phyloP scores from a whole-genome alignment of 1,284 basidiomycete genomes.

The Volvariella surrecta region DNA sequence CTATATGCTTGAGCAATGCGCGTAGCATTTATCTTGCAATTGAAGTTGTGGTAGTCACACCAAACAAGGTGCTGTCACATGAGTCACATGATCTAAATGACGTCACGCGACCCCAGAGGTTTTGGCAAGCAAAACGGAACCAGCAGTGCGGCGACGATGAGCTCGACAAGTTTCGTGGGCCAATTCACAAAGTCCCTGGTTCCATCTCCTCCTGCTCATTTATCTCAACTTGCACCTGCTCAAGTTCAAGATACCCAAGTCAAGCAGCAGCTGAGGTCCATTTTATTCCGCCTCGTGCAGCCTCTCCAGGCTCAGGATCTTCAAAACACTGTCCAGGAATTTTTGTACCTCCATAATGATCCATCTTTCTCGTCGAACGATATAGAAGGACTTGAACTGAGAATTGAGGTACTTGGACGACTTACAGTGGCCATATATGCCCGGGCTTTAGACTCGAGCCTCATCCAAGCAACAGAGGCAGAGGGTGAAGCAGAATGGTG shows the following conservation, averaged over 20 bases:
- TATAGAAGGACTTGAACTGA: conserved; percentile 23
- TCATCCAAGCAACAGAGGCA: conserved; percentile 52
- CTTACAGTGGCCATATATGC: conserved; percentile 51
- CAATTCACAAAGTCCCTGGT: background rate
- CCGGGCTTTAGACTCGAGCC: conserved; percentile 44
- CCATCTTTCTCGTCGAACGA: conserved; percentile 11
- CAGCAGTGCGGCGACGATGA: no score
- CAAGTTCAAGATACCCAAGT: background rate
- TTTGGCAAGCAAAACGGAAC: no score
- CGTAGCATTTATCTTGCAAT: no score
- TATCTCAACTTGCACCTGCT: background rate
- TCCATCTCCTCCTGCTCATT: background rate
- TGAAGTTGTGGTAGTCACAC: no score
- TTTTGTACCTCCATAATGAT: background rate
- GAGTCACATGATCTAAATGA: no score
- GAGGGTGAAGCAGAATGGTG: conserved; percentile 75
- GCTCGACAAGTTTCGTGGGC: background rate
- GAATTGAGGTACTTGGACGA: conserved; percentile 30
- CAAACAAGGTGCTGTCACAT: no score
- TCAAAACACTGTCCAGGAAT: background rate
- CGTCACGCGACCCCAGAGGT: no score
- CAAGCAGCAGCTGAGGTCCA: background rate
- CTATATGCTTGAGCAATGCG: no score
- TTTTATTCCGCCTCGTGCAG: background rate
- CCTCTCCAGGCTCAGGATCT: background rate